phyloP scores from a whole-genome alignment of 2,329 filamentous ascomycete genomes.

The Tympanopsis confertula region DNA sequence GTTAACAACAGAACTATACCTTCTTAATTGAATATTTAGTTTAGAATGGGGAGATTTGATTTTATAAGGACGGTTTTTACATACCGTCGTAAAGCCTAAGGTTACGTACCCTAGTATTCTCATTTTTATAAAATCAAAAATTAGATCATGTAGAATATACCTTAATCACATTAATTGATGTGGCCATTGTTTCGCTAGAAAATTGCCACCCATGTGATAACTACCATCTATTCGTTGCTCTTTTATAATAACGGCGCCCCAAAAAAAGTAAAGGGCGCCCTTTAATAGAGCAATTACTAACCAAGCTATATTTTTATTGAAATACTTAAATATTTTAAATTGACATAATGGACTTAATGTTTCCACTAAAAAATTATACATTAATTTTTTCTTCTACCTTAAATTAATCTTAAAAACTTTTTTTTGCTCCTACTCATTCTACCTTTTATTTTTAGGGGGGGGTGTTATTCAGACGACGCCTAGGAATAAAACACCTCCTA shows the following conservation, averaged over 20 bases:
- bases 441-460: constrained; percentile 1
- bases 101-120: neutral
- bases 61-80: neutral
- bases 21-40: constrained; percentile 1
- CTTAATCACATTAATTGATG: neutral
- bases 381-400: neutral
- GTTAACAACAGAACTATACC: constrained; percentile 1
- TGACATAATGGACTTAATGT: neutral
- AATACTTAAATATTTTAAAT: too few relatives aligned
- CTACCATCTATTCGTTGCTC: neutral
- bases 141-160: constrained; percentile 1
- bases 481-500: neutral
- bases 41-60: constrained; percentile 1
- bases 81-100: neutral
- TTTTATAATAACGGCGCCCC: constrained; percentile 1
- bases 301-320: too few relatives aligned
- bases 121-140: neutral
- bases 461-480: neutral
- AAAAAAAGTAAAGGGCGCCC: too few relatives aligned
- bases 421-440: neutral
- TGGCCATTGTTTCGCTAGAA: neutral
- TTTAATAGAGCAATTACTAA: too few relatives aligned
- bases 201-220: neutral
- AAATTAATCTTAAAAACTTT: constrained; percentile 1
- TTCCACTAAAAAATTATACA: constrained; percentile 1